These are phyloP conservation scores for Emmonsiellopsis sp. DNA, from an alignment of 2,329 filamentous ascomycete genomes.

Conservation along the genomic window DNA sequence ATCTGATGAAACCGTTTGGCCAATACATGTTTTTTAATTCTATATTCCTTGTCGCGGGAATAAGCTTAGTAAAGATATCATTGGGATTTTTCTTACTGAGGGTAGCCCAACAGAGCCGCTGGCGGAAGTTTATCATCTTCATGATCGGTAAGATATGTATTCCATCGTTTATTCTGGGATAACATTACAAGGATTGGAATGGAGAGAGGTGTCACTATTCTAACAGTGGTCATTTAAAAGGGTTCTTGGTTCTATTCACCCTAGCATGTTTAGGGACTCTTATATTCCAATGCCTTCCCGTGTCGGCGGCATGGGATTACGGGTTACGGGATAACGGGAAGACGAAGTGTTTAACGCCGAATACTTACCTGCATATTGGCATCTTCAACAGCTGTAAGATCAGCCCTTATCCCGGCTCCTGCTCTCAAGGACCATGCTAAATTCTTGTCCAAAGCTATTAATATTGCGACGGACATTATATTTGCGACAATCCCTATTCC, in stretches of 20 bases:
- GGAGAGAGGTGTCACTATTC: neutral
- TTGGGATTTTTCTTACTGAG: neutral
- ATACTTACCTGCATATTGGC: neutral
- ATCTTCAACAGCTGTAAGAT: conserved; percentile 3
- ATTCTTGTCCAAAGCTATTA: neutral
- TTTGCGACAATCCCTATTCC: conserved; percentile 3
- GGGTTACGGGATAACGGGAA: neutral
- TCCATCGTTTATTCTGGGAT: neutral
- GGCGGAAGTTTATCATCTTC: neutral
- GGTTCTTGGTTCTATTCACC: neutral
- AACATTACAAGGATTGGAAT: no score
- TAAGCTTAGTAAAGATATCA: neutral
- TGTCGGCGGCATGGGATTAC: neutral
- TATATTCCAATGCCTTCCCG: neutral
- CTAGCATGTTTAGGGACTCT: neutral
- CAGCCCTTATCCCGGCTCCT: neutral
- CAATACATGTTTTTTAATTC: neutral
- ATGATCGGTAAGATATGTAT: neutral
- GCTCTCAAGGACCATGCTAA: neutral
- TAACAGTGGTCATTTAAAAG: neutral
- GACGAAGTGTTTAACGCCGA: neutral
- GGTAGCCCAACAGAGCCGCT: neutral
- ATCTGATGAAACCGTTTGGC: neutral
- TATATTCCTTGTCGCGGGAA: neutral
- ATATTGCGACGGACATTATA: conserved; percentile 3